Conservation (phyloP, 257 asterid species). For the Salvia hispanica region DNA sequence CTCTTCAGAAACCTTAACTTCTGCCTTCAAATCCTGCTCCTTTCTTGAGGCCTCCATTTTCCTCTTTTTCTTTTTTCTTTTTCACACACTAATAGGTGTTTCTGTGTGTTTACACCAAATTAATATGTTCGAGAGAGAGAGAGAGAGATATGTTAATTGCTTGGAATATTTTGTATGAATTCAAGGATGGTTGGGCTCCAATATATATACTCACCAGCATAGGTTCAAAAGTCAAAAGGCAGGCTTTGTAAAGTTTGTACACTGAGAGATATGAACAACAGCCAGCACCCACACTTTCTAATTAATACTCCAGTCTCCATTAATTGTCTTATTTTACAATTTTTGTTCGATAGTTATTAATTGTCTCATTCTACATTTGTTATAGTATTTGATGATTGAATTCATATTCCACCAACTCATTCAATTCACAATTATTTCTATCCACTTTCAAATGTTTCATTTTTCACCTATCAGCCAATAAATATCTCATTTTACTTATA, state of each 20-base stretch:
- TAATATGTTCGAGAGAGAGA: neutral
- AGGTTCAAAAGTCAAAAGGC: neutral
- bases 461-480: no score
- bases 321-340: no score
- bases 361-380: no score
- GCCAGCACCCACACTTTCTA: conserved; percentile 13
- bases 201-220: conserved; percentile 24
- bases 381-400: no score
- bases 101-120: neutral
- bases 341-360: no score
- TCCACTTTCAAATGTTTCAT: no score
- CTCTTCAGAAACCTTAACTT: conserved; percentile 27
- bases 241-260: no score
- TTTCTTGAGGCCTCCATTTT: conserved; percentile 41
- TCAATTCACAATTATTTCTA: no score
- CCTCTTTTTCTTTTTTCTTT: neutral
- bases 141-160: neutral
- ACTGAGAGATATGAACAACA: conserved; percentile 22
- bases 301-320: neutral
- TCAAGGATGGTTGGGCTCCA: conserved; percentile 20
- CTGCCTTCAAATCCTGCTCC: conserved; percentile 22
- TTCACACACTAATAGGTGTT: neutral
- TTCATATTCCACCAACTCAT: no score
- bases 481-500: no score
- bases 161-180: conserved; percentile 6